Conservation (phyloP, 805 yeast species). For the Wickerhamomyces strasburgensis region DNA sequence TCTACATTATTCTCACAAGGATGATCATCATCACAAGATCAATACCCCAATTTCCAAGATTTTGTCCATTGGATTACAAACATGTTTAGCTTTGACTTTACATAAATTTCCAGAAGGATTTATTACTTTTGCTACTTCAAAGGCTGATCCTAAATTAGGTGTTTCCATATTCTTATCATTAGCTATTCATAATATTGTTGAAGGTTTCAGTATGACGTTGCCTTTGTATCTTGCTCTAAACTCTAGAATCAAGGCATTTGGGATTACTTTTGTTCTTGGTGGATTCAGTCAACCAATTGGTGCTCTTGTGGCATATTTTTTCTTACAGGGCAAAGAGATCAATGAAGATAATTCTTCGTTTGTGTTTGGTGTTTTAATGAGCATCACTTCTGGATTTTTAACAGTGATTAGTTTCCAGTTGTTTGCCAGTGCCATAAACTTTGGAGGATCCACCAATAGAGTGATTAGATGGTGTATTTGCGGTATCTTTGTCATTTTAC, state of each 20-base stretch:
- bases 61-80: constrained; percentile 86
- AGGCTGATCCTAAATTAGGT: constrained; percentile 66
- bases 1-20: constrained; percentile 27
- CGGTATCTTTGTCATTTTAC: constrained; percentile 55
- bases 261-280: constrained; percentile 65
- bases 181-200: constrained; percentile 86
- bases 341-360: constrained; percentile 29
- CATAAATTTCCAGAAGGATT: constrained; percentile 97
- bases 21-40: constrained; percentile 74
- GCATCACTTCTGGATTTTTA: constrained; percentile 79
- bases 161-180: constrained; percentile 77
- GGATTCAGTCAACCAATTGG: constrained; percentile 88
- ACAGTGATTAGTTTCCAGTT: constrained; percentile 78
- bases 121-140: constrained; percentile 73
- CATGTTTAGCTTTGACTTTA: constrained; percentile 77
- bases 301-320: constrained; percentile 62
- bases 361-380: constrained; percentile 59
- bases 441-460: constrained; percentile 64
- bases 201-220: constrained; percentile 90
- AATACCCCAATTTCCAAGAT: constrained; percentile 72
- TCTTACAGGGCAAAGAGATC: constrained; percentile 36
- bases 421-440: constrained; percentile 77
- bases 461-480: constrained; percentile 55
- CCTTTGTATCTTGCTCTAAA: constrained; percentile 79
- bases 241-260: constrained; percentile 55